Base-by-base conservation (phyloP, 2,329 filamentous ascomycete genomes). In the Penicillium sp. region DNA sequence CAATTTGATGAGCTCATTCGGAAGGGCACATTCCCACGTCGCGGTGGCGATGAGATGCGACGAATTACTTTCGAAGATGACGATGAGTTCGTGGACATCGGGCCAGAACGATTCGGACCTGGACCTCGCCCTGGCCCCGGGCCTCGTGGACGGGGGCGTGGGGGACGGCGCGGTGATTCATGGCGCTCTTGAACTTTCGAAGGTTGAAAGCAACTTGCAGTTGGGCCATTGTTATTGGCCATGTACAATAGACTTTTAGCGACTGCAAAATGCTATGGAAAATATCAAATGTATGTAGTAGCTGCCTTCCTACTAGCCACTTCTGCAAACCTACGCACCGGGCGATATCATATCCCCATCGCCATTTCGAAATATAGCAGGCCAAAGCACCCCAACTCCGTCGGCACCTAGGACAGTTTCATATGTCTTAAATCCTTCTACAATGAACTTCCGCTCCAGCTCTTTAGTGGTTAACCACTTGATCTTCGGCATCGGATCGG, bases 11-110 rank as follows among this genome's bases (percentile, higher is more conserved):
- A 72, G 39, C 64, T 78, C 3, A 66, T 75, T 6, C 71, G 68
- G 16, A 72, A 75, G 55, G 69, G 76, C 34, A 57, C 73, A 32
- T 65, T 66, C 60, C 63, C 72, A 16, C 68, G 66, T 32, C 68
- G 65, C 15, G 72, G 75, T 15, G 74, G 73, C 16, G 80, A 83
- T 49, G 82, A 84, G 49, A 83, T 83, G 72, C 85, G 89, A 67
- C 80, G 88, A 32, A 91, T 90, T 68, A 87, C 86, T 0, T 91
- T 91, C 63, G 87, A 91, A 69, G 77, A 86, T 53, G 80, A 79
- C 1, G 83, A 86, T 56, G 67, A 73, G 6, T 84, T 91, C 51
- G 87, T 91, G 42, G 88, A 91, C 68, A 80, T 86, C 51, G 89
- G 88, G 15, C 84, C 84, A 16, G 89, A 91, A 68, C 37, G 47